Evolutionary conservation across 352 stramenopile species (phyloP).

Genomic region (Pythium utonaiense): DNA sequence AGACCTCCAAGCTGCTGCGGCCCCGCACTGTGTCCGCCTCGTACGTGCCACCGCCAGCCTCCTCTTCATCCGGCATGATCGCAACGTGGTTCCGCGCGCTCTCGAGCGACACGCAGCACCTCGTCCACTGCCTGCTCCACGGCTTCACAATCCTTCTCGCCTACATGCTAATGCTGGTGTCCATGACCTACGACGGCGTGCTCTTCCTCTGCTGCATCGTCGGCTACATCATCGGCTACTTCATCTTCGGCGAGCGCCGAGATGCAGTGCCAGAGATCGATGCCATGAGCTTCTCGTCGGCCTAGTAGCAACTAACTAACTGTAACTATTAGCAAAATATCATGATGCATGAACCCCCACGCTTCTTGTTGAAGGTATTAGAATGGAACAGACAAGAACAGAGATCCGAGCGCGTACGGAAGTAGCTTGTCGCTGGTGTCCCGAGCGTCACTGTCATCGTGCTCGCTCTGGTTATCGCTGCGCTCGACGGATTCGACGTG

Average conservation of each 20-base stretch:
- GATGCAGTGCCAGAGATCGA: constrained; percentile 32
- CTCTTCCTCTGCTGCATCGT: constrained; percentile 51
- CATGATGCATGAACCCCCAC: background rate
- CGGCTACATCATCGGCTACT: constrained; percentile 64
- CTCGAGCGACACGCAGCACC: constrained; percentile 44
- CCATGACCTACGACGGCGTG: constrained; percentile 74
- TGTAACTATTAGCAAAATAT: background rate
- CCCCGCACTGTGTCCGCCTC: constrained; percentile 30
- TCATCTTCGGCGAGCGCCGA: constrained; percentile 61
- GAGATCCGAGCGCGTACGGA: constrained; percentile 34
- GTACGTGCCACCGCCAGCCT: background rate
- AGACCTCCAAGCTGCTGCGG: constrained; percentile 43
- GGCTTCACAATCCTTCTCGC: constrained; percentile 60
- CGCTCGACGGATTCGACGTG: background rate
- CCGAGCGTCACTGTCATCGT: constrained; percentile 7
- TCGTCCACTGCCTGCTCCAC: constrained; percentile 49
- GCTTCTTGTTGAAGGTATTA: constrained; percentile 15
- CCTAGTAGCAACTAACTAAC: background rate
- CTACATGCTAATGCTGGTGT: constrained; percentile 80
- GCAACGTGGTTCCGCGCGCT: constrained; percentile 53
- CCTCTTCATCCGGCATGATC: constrained; percentile 23
- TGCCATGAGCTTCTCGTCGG: constrained; percentile 22
- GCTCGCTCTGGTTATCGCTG: constrained; percentile 24
- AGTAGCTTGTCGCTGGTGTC: constrained; percentile 9
- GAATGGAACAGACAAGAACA: constrained; percentile 63